Percentiles rank a stretch among this genome's conserved stretches.
Evolutionary conservation across 495 filamentous ascomycete genomes (phyloP).

Genomic region (Talaromyces proteolyticus): DNA sequence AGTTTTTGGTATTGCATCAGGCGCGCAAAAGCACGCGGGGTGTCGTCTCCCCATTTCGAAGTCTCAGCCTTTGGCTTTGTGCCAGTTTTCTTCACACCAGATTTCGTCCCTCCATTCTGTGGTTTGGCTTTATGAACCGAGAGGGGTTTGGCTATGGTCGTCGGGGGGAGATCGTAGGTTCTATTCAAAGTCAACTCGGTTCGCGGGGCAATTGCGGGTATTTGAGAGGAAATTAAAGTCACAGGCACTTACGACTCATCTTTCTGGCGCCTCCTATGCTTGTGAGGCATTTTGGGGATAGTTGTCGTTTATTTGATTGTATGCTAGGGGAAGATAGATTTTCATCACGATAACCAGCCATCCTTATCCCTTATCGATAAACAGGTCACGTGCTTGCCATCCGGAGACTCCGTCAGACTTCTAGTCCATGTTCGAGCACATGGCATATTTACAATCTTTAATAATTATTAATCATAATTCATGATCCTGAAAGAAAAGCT

Average conservation of each 20-base stretch:
- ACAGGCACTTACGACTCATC: slow-evolving; percentile 33
- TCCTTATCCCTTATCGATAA: too few relatives aligned
- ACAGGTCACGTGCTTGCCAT: too few relatives aligned
- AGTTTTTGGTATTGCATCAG: slow-evolving; percentile 62
- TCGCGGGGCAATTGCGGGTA: neutral
- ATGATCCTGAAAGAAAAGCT: too few relatives aligned
- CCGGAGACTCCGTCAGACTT: too few relatives aligned
- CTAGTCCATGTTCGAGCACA: too few relatives aligned
- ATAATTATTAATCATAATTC: too few relatives aligned
- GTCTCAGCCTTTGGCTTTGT: slow-evolving; percentile 19
- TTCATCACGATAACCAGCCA: slow-evolving; percentile 5
- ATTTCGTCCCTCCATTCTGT: slow-evolving; percentile 15
- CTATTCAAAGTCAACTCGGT: slow-evolving; percentile 5
- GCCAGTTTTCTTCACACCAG: slow-evolving; percentile 19
- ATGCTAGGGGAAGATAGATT: neutral
- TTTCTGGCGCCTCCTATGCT: slow-evolving; percentile 63
- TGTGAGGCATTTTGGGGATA: slow-evolving; percentile 67
- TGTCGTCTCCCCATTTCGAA: slow-evolving; percentile 61
- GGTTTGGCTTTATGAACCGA: slow-evolving; percentile 40
- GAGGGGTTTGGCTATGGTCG: slow-evolving; percentile 62
- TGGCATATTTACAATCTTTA: too few relatives aligned
- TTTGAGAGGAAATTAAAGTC: too few relatives aligned
- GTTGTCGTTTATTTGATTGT: slow-evolving; percentile 4
- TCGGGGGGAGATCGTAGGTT: slow-evolving; percentile 72
- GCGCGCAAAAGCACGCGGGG: slow-evolving; percentile 76